These are phyloP conservation scores for Neotropicomus parvogracilis DNA, from an alignment of 1,284 basidiomycete species.

Conservation along the genomic window DNA sequence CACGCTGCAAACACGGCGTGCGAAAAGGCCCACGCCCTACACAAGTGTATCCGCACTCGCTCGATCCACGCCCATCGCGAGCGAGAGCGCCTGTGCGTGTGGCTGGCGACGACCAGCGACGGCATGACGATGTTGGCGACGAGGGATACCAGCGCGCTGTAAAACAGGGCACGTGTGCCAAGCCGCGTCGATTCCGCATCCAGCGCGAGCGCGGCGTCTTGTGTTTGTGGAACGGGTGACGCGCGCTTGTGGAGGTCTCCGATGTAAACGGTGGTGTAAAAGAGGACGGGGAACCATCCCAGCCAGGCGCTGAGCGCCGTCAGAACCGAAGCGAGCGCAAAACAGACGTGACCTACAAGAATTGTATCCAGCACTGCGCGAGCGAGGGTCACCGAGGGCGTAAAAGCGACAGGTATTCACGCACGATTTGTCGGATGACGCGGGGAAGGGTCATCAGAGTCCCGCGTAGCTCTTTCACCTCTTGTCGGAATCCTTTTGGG, in stretches of 20 bases:
- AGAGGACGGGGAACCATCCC: constrained; percentile 87
- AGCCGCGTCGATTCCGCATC: constrained; percentile 73
- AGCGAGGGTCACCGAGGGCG: constrained; percentile 6
- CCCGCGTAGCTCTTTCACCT: constrained; percentile 63
- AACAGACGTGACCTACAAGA: constrained; percentile 64
- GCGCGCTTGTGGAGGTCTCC: constrained; percentile 76
- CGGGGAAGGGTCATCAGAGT: constrained; percentile 69
- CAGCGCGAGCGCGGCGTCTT: constrained; percentile 39
- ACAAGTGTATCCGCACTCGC: constrained; percentile 52
- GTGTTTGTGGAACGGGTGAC: constrained; percentile 36
- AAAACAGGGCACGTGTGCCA: constrained; percentile 82
- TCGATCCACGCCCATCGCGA: constrained; percentile 18
- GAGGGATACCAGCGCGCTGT: constrained; percentile 70
- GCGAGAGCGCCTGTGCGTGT: constrained; percentile 16
- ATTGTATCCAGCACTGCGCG: constrained; percentile 71
- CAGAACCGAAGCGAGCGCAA: background rate
- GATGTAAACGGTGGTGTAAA: constrained; percentile 85
- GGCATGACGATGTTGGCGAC: constrained; percentile 71
- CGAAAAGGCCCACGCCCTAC: constrained; percentile 72
- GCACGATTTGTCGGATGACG: constrained; percentile 75
- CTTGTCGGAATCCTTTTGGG: constrained; percentile 44
- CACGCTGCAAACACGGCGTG: constrained; percentile 66
- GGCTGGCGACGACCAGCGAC: constrained; percentile 51
- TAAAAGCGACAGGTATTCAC: constrained; percentile 30
- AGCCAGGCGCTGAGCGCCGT: constrained; percentile 61